Evolutionary conservation across 306 rosid species (phyloP).

Genomic region (Acacia melanoxylon): DNA sequence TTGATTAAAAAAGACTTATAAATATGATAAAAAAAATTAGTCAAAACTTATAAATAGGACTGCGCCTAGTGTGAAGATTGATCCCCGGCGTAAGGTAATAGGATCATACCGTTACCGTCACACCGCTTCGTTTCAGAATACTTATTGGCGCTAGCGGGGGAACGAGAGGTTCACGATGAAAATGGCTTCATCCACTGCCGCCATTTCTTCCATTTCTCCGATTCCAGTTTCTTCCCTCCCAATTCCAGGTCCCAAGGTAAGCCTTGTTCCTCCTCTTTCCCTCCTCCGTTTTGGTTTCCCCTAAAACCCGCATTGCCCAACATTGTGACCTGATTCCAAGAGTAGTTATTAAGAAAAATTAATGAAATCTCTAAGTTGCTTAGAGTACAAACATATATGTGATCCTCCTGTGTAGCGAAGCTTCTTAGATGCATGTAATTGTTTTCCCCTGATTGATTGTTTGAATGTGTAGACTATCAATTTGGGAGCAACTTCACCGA

Average conservation of each 20-base stretch:
- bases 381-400: neutral
- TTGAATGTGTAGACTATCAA: slow-evolving; percentile 39
- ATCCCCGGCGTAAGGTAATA: neutral
- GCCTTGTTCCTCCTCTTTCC: neutral
- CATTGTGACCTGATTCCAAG: neutral
- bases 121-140: neutral
- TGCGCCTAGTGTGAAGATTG: too few species aligned
- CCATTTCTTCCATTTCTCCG: slow-evolving; percentile 25
- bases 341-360: neutral
- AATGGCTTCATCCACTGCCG: slow-evolving; percentile 49
- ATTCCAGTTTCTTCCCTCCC: slow-evolving; percentile 45
- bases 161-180: slow-evolving; percentile 35
- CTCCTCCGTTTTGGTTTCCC: neutral
- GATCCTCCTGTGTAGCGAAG: neutral
- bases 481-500: slow-evolving; percentile 31
- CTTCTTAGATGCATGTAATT: neutral
- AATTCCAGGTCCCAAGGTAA: slow-evolving; percentile 43
- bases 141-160: neutral
- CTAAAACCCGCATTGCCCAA: neutral
- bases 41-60: too few species aligned
- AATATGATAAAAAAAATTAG: too few species aligned
- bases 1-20: too few species aligned
- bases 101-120: too few species aligned
- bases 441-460: slow-evolving; percentile 9
- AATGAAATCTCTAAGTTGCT: neutral